A percentile compares a stretch with the other conserved stretches of the same genome.
Evolutionary conservation across 1,284 basidiomycete genomes (phyloP).

Genomic region (Puccinia brachypodii): DNA sequence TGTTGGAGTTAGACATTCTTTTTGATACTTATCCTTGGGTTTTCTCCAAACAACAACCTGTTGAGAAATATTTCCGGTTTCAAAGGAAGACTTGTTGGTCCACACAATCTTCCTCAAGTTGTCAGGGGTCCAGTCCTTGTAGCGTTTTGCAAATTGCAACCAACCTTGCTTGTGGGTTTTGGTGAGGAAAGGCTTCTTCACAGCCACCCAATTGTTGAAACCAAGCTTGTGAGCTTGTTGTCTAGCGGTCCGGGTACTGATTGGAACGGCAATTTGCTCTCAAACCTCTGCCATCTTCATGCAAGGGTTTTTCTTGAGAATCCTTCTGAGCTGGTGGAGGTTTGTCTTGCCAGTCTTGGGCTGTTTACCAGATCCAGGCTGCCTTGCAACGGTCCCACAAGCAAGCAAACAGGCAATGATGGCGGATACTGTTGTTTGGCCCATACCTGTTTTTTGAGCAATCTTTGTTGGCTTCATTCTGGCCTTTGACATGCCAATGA

Average conservation of each 20-base stretch:
- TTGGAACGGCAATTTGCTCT: not conserved
- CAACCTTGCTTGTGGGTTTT: too few species aligned
- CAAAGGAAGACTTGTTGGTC: too few species aligned
- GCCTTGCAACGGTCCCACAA: not conserved
- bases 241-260: not conserved
- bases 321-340: not conserved
- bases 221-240: too few species aligned
- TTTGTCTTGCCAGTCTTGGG: not conserved
- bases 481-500: not conserved
- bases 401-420: not conserved
- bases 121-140: too few species aligned
- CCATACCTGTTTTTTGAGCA: not conserved
- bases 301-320: not conserved
- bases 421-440: not conserved
- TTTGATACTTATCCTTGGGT: too few species aligned
- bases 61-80: too few species aligned
- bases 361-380: not conserved
- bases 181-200: too few species aligned
- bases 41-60: too few species aligned
- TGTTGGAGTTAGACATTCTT: too few species aligned
- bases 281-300: not conserved
- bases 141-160: too few species aligned
- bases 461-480: not conserved
- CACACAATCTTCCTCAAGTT: too few species aligned
- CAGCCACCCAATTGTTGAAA: too few species aligned